phyloP scores from a whole-genome alignment of 768 basidiomycete species.

The Terana coerulea region DNA sequence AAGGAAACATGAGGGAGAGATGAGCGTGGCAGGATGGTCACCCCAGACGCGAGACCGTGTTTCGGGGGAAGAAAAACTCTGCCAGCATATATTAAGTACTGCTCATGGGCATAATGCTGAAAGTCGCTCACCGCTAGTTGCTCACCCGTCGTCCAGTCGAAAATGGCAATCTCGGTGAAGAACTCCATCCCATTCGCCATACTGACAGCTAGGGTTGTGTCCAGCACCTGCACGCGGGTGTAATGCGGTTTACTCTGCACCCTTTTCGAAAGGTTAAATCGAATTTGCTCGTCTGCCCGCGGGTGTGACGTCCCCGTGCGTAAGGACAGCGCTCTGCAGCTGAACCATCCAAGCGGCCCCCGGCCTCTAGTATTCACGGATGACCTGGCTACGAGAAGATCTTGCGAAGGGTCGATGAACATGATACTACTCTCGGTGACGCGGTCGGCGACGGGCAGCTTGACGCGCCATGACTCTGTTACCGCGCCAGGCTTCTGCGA shows the following conservation, averaged over 20 bases:
- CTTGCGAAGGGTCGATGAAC: neutral
- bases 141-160: slow-evolving; percentile 5
- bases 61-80: slow-evolving; percentile 2
- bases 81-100: neutral
- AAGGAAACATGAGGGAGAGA: slow-evolving; percentile 1
- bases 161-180: neutral
- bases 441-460: neutral
- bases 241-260: slow-evolving; percentile 2
- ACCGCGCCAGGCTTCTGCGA: neutral
- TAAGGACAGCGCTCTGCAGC: neutral
- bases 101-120: neutral
- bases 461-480: neutral
- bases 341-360: neutral
- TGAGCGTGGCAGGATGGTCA: neutral
- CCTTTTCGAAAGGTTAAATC: neutral
- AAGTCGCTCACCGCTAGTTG: slow-evolving; percentile 1
- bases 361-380: neutral
- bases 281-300: neutral
- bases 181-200: neutral
- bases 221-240: slow-evolving; percentile 3
- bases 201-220: neutral
- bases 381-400: neutral
- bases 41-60: neutral
- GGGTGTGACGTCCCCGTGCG: neutral
- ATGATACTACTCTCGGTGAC: neutral